phyloP scores from a whole-genome alignment of 805 yeast genomes.

The Kodamaea kaohsiungensis region DNA sequence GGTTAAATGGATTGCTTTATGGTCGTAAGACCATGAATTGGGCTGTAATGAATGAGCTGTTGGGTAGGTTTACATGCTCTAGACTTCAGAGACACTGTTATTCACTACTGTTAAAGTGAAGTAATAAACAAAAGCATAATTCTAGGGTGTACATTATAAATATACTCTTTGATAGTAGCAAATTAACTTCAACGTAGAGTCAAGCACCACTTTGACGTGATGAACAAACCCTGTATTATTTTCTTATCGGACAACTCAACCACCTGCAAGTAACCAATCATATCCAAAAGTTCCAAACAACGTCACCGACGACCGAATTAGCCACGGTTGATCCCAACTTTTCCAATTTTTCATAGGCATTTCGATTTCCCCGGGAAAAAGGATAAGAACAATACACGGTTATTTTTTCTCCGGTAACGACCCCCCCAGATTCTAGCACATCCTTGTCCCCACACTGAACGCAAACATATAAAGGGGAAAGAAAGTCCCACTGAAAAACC shows the following conservation, averaged over 20 bases:
- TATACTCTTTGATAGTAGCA: too few relatives aligned
- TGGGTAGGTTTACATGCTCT: not conserved
- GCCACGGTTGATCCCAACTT: slow-evolving; percentile 1
- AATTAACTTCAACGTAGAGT: not conserved
- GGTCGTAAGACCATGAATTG: not conserved
- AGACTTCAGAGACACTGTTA: too few relatives aligned
- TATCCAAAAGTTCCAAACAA: not conserved
- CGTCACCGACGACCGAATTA: not conserved
- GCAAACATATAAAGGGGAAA: slow-evolving; percentile 3
- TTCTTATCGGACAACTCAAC: not conserved
- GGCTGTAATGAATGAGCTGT: not conserved
- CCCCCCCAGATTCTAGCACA: slow-evolving; percentile 5
- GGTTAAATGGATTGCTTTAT: slow-evolving; percentile 3
- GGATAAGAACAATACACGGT: not conserved
- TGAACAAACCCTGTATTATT: not conserved
- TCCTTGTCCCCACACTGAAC: not conserved
- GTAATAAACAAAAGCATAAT: too few relatives aligned
- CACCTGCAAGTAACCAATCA: not conserved
- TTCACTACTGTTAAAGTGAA: too few relatives aligned
- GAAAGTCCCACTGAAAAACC: slow-evolving; percentile 1
- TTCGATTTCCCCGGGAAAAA: slow-evolving; percentile 5
- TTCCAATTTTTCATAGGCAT: slow-evolving; percentile 6
- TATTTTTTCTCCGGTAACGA: slow-evolving; percentile 6
- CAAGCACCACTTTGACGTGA: not conserved
- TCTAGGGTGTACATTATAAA: too few relatives aligned